These are phyloP conservation scores for Cryptococcus sp. DNA, from an alignment of 1,284 basidiomycete genomes.

Conservation along the genomic window DNA sequence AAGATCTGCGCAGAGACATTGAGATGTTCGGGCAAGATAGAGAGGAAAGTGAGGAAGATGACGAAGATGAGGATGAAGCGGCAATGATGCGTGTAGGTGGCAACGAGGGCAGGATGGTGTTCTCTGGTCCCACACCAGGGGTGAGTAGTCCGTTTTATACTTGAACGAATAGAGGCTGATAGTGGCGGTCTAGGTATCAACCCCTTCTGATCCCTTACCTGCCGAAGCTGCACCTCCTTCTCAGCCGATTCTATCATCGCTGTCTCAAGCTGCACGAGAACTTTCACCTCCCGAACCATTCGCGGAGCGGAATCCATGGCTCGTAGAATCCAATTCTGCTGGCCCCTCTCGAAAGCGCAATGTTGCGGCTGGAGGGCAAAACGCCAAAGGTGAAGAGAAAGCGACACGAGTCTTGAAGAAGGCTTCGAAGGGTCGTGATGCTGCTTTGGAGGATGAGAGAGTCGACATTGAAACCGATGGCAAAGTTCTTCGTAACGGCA, in stretches of 20 bases:
- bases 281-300: constrained; percentile 7
- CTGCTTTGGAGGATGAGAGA: constrained; percentile 65
- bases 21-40: constrained; percentile 50
- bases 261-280: constrained; percentile 20
- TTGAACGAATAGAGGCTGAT: not conserved
- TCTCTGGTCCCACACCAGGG: constrained; percentile 42
- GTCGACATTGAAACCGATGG: constrained; percentile 70
- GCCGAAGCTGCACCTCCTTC: constrained; percentile 8
- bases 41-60: constrained; percentile 60
- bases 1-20: constrained; percentile 71
- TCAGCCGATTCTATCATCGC: constrained; percentile 29
- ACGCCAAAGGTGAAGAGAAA: constrained; percentile 66
- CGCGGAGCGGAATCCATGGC: constrained; percentile 69
- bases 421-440: constrained; percentile 60
- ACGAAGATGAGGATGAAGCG: constrained; percentile 51
- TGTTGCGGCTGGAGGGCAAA: constrained; percentile 52
- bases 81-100: constrained; percentile 51
- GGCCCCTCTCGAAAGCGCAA: constrained; percentile 66
- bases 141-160: constrained; percentile 5
- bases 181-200: too few species aligned
- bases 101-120: constrained; percentile 57
- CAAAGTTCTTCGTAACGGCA: constrained; percentile 10
- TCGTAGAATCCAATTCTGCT: constrained; percentile 54
- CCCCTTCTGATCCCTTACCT: too few species aligned
- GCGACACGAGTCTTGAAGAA: constrained; percentile 73